A percentile compares a stretch with the other conserved stretches of the same genome.
phyloP scores from a whole-genome alignment of 768 basidiomycete genomes.

The Russula olivacea region DNA sequence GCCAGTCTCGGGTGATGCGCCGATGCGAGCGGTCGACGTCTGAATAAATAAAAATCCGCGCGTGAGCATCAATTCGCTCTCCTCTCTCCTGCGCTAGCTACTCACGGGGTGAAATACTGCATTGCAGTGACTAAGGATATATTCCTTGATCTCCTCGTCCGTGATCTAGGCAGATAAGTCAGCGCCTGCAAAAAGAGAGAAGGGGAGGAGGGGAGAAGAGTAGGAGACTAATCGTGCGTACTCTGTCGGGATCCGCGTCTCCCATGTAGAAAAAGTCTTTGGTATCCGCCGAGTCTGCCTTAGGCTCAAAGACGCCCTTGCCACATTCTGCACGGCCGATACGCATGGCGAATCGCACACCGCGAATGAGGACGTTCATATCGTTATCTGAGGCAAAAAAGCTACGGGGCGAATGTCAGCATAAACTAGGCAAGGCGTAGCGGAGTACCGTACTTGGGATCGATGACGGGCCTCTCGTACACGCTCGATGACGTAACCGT shows the following conservation, averaged over 20 bases:
- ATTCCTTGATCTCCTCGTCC: slow-evolving; percentile 25
- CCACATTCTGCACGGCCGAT: slow-evolving; percentile 10
- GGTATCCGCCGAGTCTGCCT: slow-evolving; percentile 11
- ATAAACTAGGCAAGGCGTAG: neutral
- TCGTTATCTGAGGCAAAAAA: slow-evolving; percentile 23
- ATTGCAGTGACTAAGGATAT: slow-evolving; percentile 8
- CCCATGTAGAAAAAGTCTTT: slow-evolving; percentile 20
- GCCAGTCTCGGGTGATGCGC: slow-evolving; percentile 27
- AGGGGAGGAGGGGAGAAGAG: too few relatives aligned
- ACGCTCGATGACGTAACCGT: slow-evolving; percentile 12
- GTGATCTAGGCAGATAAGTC: slow-evolving; percentile 14
- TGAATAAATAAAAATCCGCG: neutral
- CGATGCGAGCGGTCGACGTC: slow-evolving; percentile 21
- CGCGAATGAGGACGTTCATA: slow-evolving; percentile 19
- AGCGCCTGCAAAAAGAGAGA: neutral
- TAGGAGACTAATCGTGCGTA: neutral
- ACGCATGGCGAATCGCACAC: slow-evolving; percentile 18
- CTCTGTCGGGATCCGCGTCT: slow-evolving; percentile 15
- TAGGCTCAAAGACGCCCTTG: slow-evolving; percentile 19
- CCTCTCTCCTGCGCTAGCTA: neutral
- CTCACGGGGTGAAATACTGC: slow-evolving; percentile 33
- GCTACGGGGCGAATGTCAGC: slow-evolving; percentile 5
- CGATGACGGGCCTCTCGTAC: slow-evolving; percentile 17
- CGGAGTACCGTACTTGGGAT: slow-evolving; percentile 18
- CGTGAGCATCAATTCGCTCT: neutral